Conservation (phyloP, 169 alveolate genomes). For the Ichthyophthirius multifiliis region DNA sequence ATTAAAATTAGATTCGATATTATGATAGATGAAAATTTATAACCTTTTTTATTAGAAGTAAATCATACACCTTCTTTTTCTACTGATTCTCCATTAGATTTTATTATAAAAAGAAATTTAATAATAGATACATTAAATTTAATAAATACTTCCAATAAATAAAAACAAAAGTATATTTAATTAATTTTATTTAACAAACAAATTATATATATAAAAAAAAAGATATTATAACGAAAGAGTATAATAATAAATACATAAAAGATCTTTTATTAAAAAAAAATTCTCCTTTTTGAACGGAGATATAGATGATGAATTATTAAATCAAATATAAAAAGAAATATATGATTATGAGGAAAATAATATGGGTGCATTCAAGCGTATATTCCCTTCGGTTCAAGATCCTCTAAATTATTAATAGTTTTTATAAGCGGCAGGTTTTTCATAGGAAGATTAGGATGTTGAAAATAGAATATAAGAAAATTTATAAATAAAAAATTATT, state of each 20-base stretch:
- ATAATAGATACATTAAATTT: conserved; percentile 41
- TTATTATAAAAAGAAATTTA: conserved; percentile 36
- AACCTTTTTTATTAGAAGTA: conserved; percentile 75
- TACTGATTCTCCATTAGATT: conserved; percentile 49
- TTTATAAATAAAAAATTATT: too few relatives aligned
- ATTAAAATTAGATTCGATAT: conserved; percentile 53
- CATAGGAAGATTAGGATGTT: too few relatives aligned
- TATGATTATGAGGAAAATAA: conserved; percentile 49
- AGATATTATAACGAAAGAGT: conserved; percentile 24
- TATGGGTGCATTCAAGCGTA: conserved; percentile 49
- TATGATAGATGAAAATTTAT: conserved; percentile 60
- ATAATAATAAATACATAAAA: conserved; percentile 3
- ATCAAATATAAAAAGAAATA: conserved; percentile 33
- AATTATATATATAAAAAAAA: conserved; percentile 11
- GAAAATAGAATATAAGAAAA: too few relatives aligned
- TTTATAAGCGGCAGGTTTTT: neutral
- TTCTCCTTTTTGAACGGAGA: neutral
- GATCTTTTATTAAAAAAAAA: conserved; percentile 5
- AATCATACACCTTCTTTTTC: conserved; percentile 76
- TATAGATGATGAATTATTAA: conserved; percentile 14
- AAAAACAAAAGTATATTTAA: conserved; percentile 5
- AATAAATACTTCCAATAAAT: conserved; percentile 34
- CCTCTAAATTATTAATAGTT: neutral
- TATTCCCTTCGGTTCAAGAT: conserved; percentile 50
- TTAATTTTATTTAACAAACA: neutral